A percentile compares a stretch with the other conserved stretches of the same genome.
Evolutionary conservation across 345 rosid species (phyloP).

Genomic region (Acer negundo): DNA sequence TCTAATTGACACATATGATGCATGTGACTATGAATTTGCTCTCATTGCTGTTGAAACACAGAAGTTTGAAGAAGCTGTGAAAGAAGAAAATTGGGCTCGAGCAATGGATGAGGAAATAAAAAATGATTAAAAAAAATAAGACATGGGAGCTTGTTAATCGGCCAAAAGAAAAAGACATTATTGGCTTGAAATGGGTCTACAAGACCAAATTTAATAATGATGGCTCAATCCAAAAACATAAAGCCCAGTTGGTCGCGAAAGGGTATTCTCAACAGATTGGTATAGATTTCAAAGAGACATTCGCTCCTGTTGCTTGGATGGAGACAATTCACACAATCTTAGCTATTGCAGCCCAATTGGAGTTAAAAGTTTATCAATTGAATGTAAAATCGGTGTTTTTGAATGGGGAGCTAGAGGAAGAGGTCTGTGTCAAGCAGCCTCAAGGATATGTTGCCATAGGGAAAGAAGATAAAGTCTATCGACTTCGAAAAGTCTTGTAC

Average conservation of each 20-base stretch:
- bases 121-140: not conserved
- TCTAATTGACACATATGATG: not conserved
- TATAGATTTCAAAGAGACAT: not conserved
- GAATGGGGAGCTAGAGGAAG: not conserved
- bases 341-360: not conserved
- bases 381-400: not conserved
- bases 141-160: not conserved
- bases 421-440: not conserved
- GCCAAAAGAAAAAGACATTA: not conserved
- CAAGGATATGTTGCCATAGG: not conserved
- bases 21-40: not conserved
- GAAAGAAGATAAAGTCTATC: slow-evolving; percentile 7
- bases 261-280: not conserved
- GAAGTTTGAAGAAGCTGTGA: not conserved
- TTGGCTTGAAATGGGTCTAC: not conserved
- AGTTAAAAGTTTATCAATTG: not conserved
- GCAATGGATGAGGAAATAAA: not conserved
- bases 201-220: too few species aligned
- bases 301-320: not conserved
- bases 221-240: not conserved
- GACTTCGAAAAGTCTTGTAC: not conserved
- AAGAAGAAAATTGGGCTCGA: not conserved
- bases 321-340: not conserved
- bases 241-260: not conserved
- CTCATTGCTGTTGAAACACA: not conserved